Evolutionary conservation across 2,329 filamentous ascomycete species (phyloP), one percentile per base, ranked within the genome.

Genomic region (Diaporthe sp.): DNA sequence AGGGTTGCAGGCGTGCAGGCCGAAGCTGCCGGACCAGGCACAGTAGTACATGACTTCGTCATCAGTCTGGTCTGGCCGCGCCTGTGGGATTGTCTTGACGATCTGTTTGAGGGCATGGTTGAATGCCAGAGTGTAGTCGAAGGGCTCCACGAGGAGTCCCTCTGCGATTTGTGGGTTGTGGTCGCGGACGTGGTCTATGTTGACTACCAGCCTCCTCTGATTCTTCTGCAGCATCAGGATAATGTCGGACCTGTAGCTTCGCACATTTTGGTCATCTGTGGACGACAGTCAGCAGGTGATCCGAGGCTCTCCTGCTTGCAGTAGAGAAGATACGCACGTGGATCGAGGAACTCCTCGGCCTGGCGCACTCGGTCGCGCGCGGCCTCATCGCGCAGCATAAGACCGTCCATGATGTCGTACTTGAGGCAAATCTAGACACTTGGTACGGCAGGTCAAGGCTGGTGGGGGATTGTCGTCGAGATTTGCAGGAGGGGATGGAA

Each of bases 21-120:
- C 97, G 81, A 99, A 99, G 81, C 95, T 98, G 77, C 97, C 97
- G 72, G 96, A 92, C 86, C 94, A 98, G n/a, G 97, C 97, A 81
- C 97, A 98, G 83, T 99, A 98, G 85, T 98, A 99, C 79, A 94
- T 88, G 55, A 92, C 91, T 82, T 98, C 96, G 39, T 93, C 92
- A 56, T 91, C 89, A 1, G 91, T 92, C 83, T 97, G 94, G 78
- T 93, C 92, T 3, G 93, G 89, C 3, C 94, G 91, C 53, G 94
- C 91, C 79, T 94, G 92, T 15, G 93, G 92, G 42, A 98, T 87
- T 3, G 95, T 93, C 81, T 93, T 91, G 77, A 98, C 92, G 70
- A 98, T 93, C 77, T 97, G 92, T 81, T 97, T 97, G 76, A 99
- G 90, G 1, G 96, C 97, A 78, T 92, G 89, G 82, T 99, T 94